These are phyloP conservation scores for Musa itinerans DNA, from an alignment of 176 grass and related monocot species.

Conservation along the genomic window DNA sequence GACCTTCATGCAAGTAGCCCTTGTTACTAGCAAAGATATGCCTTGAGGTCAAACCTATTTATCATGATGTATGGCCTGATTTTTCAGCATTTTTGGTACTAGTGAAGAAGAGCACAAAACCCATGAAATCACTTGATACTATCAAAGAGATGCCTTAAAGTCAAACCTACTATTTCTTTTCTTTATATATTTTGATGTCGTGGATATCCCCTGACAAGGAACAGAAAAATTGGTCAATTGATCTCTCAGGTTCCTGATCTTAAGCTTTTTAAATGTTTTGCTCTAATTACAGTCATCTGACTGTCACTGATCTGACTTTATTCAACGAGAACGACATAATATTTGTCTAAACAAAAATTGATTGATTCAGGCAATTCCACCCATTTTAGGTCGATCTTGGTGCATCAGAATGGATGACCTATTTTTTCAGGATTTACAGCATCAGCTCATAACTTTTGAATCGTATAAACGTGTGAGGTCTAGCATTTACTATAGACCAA, in stretches of 20 bases:
- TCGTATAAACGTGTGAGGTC: background rate
- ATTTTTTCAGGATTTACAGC: background rate
- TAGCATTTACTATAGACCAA: too few relatives aligned
- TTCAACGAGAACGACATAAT: background rate
- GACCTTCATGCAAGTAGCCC: too few relatives aligned
- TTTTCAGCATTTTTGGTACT: too few relatives aligned
- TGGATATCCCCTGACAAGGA: background rate
- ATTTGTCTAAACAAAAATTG: background rate
- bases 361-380: background rate
- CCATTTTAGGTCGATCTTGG: background rate
- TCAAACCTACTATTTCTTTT: background rate
- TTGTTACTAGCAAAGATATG: background rate
- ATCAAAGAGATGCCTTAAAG: background rate
- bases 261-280: background rate
- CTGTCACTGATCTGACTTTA: background rate
- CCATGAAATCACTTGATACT: too few relatives aligned
- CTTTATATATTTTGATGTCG: background rate
- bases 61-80: background rate
- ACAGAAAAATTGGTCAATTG: background rate
- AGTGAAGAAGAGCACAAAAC: too few relatives aligned
- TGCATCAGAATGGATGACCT: background rate
- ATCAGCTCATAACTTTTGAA: background rate
- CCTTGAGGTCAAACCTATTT: background rate
- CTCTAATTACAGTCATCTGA: background rate
- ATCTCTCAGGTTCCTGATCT: background rate